Conservation (phyloP, 2,329 filamentous ascomycete species). For the Aspergillus pseudotamarii region DNA sequence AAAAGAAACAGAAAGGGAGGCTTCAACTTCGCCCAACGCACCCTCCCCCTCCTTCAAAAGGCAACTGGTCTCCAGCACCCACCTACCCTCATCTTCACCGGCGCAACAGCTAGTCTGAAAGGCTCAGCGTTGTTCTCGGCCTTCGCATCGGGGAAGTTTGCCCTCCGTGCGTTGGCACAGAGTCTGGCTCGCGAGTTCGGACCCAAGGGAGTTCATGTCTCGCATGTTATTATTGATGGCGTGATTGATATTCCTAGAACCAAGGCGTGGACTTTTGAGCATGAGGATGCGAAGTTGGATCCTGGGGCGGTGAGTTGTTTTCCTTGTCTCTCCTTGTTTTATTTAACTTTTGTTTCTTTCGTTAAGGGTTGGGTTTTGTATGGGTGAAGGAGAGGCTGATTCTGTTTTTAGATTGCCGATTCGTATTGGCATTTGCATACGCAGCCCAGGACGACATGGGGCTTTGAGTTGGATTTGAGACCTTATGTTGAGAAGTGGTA, state of each 20-base stretch:
- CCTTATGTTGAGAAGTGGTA: slow-evolving; percentile 85
- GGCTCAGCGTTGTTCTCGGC: slow-evolving; percentile 69
- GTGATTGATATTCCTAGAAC: slow-evolving; percentile 79
- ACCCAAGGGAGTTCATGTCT: slow-evolving; percentile 79
- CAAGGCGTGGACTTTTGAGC: slow-evolving; percentile 60
- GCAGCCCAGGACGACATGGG: slow-evolving; percentile 77
- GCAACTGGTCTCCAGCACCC: slow-evolving; percentile 62
- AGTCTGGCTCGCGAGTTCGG: slow-evolving; percentile 81
- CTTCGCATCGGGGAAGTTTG: slow-evolving; percentile 82
- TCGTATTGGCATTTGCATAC: slow-evolving; percentile 83
- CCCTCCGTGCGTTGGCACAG: slow-evolving; percentile 72
- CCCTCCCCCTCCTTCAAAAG: slow-evolving; percentile 70
- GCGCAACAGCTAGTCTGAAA: slow-evolving; percentile 78
- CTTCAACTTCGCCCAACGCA: slow-evolving; percentile 73
- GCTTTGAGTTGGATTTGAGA: slow-evolving; percentile 78
- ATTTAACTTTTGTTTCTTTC: background rate
- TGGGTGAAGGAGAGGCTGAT: slow-evolving; percentile 4
- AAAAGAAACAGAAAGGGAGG: slow-evolving; percentile 56
- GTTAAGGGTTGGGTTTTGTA: slow-evolving; percentile 4
- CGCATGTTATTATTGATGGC: slow-evolving; percentile 81
- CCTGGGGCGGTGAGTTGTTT: slow-evolving; percentile 67
- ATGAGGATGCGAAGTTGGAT: slow-evolving; percentile 69
- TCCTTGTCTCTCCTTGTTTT: too few species aligned
- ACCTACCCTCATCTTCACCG: slow-evolving; percentile 81
- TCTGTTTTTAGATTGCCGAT: slow-evolving; percentile 70